Conservation (phyloP, 495 filamentous ascomycete species). For the Trichocladium uniseriatum region DNA sequence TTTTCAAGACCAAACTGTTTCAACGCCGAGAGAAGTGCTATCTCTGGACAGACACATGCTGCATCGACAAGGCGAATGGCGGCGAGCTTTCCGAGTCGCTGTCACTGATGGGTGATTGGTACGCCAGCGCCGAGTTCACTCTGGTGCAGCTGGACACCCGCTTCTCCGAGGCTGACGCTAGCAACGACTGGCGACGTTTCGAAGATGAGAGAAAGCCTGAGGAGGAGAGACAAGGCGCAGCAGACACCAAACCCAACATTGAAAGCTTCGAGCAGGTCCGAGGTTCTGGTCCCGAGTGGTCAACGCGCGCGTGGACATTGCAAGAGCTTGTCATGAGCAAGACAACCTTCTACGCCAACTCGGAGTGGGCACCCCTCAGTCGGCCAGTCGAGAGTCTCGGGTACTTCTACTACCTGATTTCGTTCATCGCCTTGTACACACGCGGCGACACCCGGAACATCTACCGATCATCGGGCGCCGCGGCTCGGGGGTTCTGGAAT, state of each 20-base stretch:
- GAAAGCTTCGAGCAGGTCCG: slow-evolving; percentile 17
- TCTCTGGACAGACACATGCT: slow-evolving; percentile 42
- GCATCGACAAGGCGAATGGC: slow-evolving; percentile 37
- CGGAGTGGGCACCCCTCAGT: slow-evolving; percentile 26
- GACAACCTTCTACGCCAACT: slow-evolving; percentile 38
- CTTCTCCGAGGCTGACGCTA: slow-evolving; percentile 13
- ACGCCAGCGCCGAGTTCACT: slow-evolving; percentile 38
- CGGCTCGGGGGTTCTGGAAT: no score
- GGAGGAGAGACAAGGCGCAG: not conserved
- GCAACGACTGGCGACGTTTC: slow-evolving; percentile 23
- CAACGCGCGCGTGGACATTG: slow-evolving; percentile 39
- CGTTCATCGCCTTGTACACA: slow-evolving; percentile 30
- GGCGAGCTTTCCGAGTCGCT: slow-evolving; percentile 35
- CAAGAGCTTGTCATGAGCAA: slow-evolving; percentile 43
- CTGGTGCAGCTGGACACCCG: slow-evolving; percentile 38
- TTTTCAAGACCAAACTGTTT: slow-evolving; percentile 31
- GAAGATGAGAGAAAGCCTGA: slow-evolving; percentile 4
- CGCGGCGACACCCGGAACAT: slow-evolving; percentile 17
- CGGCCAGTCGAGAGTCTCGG: slow-evolving; percentile 33
- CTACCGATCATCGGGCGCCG: not conserved
- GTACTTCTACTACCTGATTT: slow-evolving; percentile 32
- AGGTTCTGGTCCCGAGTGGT: slow-evolving; percentile 27
- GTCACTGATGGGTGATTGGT: slow-evolving; percentile 43
- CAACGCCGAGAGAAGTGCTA: slow-evolving; percentile 31
- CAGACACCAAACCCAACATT: slow-evolving; percentile 8